These are phyloP conservation scores for Trichophyton benhamiae DNA, from an alignment of 2,329 filamentous ascomycete species.

Conservation along the genomic window DNA sequence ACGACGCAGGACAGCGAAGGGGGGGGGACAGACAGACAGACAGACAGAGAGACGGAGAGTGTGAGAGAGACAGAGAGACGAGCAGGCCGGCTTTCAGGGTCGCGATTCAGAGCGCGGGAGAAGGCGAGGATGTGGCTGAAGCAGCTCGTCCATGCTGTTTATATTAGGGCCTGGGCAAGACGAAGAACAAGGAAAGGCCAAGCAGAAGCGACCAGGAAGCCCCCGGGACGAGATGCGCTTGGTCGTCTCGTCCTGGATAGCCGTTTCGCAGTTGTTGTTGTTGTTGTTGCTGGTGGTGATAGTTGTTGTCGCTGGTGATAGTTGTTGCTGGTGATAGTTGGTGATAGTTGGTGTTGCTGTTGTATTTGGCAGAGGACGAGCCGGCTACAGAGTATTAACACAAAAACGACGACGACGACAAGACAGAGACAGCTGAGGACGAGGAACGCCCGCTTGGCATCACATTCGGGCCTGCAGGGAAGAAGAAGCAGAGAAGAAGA, in stretches of 20 bases:
- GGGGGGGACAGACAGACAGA: neutral
- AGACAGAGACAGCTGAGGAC: neutral
- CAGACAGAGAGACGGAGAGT: neutral
- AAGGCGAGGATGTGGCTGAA: slow-evolving; percentile 11
- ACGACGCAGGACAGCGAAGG: neutral
- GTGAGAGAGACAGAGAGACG: neutral
- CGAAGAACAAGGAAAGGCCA: slow-evolving; percentile 7
- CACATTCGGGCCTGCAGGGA: neutral
- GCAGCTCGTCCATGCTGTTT: slow-evolving; percentile 6
- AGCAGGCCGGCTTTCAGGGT: neutral
- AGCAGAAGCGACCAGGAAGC: slow-evolving; percentile 8
- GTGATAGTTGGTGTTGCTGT: neutral
- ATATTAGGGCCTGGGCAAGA: slow-evolving; percentile 11
- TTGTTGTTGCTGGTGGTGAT: neutral
- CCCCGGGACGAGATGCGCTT: neutral
- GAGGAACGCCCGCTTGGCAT: neutral
- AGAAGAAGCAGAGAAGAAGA: neutral
- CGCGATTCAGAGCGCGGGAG: neutral
- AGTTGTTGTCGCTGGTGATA: neutral
- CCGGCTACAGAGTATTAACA: neutral
- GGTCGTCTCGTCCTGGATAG: neutral
- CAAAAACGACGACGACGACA: neutral
- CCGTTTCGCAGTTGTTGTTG: neutral
- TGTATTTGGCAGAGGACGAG: neutral
- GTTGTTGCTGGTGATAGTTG: neutral